Base-by-base conservation (phyloP, 805 yeast genomes). In the Yamadazyma paraphyllophila region DNA sequence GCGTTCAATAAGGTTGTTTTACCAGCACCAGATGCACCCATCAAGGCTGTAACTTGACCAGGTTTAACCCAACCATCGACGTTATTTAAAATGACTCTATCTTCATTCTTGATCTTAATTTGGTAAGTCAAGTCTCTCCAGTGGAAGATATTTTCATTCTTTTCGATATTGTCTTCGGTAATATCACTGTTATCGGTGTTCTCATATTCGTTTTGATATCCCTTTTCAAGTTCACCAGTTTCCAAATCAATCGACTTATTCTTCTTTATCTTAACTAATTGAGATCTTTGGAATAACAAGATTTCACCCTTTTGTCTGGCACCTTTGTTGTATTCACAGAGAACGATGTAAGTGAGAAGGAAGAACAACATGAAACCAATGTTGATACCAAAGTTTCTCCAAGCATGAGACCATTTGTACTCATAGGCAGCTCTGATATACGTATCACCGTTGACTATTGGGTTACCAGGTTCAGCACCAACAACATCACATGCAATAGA, bases 21-120 rank as follows among this genome's bases (percentile, higher is more conserved):
- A 68, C 94, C 94, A 36, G 94, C 94, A 67, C 94, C 94, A 33
- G 92, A 85, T 44, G 85, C 87, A 58, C 94, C 94, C 91, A 85
- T 85, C 48, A 85, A 71, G 4, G 92, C 92, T 36, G 90, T 84
- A 61, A 85, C 71, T 46, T 86, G 84, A 55, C 92, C 92, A 14
- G 92, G 92, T 58, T 82, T 82, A 44, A 84, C 89, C 73, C 82
- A 85, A 41, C 92, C 92, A 56, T 67, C 71, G 36, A 68, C 63
- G 31, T 57, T 62, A 53, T 67, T 58, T 58, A 81, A 64, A 49
- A 78, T 63, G 13, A 59, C 58, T 47, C 73, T 58, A n/a, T 64
- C 62, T 46, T 66, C 73, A n/a, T 58, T 47, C 45, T 69, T 67
- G 34, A 67, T 66, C 47, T 68, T 65, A 24, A 69, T 73, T 44